These are phyloP conservation scores for Volvariella volvacea DNA, from an alignment of 1,284 basidiomycete species.

Conservation along the genomic window DNA sequence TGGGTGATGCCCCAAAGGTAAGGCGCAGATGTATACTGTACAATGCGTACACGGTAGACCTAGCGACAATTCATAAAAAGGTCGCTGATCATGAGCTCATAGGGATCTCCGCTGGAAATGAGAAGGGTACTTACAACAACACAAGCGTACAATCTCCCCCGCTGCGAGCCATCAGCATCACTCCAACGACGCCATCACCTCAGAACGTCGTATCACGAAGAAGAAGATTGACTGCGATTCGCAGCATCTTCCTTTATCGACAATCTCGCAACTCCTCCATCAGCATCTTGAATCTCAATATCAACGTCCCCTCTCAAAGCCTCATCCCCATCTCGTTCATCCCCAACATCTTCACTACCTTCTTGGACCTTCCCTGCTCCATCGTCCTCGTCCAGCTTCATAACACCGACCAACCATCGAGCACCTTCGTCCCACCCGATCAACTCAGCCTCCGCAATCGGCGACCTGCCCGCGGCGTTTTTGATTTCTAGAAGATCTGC, in stretches of 20 bases:
- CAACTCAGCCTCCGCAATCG: slow-evolving; percentile 71
- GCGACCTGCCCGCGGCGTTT: slow-evolving; percentile 62
- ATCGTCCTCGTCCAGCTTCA: slow-evolving; percentile 53
- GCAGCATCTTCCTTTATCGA: slow-evolving; percentile 25
- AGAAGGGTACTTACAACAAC: no score
- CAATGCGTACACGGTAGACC: no score
- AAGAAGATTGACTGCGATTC: not conserved
- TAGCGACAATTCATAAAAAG: no score
- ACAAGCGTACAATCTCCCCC: no score
- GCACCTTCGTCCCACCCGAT: slow-evolving; percentile 77
- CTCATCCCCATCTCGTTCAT: slow-evolving; percentile 23
- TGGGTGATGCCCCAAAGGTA: no score
- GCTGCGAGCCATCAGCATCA: no score
- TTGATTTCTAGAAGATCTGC: slow-evolving; percentile 65
- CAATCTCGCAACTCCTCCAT: slow-evolving; percentile 57
- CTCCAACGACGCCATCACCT: no score
- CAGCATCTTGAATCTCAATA: slow-evolving; percentile 64
- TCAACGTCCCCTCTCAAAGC: slow-evolving; percentile 27
- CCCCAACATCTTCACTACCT: slow-evolving; percentile 25
- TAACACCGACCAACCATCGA: slow-evolving; percentile 68
- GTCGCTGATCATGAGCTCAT: no score
- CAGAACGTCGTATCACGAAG: no score
- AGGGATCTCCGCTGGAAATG: no score
- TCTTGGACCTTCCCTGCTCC: slow-evolving; percentile 12
- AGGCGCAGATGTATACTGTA: no score